A percentile compares a stretch with the other conserved stretches of the same genome.
Evolutionary conservation across 179 eudicot genomes (phyloP).

Genomic region (Camellia oleifera): DNA sequence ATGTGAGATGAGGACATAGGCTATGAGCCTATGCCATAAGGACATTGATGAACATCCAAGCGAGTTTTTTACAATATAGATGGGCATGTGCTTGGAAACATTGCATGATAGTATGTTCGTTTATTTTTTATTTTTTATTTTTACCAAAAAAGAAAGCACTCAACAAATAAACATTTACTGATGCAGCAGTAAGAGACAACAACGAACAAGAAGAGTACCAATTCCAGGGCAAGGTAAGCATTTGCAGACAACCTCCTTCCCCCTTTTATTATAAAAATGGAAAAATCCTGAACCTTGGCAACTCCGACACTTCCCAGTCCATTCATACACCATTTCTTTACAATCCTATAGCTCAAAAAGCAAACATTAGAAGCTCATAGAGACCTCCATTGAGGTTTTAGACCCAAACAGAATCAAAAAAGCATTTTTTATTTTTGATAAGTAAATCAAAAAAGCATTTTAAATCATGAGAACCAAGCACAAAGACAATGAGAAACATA

Average conservation of each 20-base stretch:
- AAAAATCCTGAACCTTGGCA: constrained; percentile 86
- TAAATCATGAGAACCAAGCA: not conserved
- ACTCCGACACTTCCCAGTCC: constrained; percentile 98
- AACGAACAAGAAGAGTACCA: constrained; percentile 26
- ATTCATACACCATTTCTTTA: constrained; percentile 75
- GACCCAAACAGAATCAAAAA: not conserved
- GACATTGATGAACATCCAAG: no score
- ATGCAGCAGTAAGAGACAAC: not conserved
- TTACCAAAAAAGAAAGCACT: not conserved
- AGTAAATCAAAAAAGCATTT: not conserved
- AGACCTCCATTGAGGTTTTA: not conserved
- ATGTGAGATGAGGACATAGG: no score
- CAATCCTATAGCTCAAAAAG: constrained; percentile 63
- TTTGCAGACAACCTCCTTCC: constrained; percentile 78
- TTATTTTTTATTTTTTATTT: no score
- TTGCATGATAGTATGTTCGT: not conserved
- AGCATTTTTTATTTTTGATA: not conserved
- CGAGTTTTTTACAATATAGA: no score
- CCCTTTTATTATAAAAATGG: constrained; percentile 76
- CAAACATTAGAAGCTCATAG: constrained; percentile 4
- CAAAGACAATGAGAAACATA: no score
- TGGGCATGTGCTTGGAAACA: no score
- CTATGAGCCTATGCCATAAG: no score
- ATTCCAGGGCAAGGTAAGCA: constrained; percentile 93
- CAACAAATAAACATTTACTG: not conserved